Percentiles rank a stretch among this genome's conserved stretches.
Evolutionary conservation across 176 grass and related monocot species (phyloP).

Genomic region (Musa acuminata): DNA sequence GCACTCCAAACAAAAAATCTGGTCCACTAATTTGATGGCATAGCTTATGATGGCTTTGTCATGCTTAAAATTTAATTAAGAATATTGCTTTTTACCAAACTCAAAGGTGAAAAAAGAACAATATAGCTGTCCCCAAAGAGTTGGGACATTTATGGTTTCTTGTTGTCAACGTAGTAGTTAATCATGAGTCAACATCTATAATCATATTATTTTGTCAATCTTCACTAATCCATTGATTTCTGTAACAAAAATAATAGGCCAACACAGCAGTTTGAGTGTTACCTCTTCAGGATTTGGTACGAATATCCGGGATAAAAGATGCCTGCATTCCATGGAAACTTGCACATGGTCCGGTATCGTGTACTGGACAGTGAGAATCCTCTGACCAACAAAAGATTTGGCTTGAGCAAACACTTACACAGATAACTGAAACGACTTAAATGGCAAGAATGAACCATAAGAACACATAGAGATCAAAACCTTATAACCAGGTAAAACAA

Average conservation of each 20-base stretch:
- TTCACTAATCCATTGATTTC: too few relatives aligned
- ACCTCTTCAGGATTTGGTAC: conserved; percentile 13
- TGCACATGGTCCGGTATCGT: background rate
- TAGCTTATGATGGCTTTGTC: too few relatives aligned
- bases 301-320: conserved; percentile 11
- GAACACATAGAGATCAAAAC: background rate
- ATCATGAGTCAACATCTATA: background rate
- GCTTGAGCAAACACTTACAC: background rate
- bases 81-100: too few relatives aligned
- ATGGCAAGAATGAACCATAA: background rate
- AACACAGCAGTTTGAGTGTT: background rate
- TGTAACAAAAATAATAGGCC: too few relatives aligned
- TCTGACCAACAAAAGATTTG: background rate
- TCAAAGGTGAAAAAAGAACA: too few relatives aligned
- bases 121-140: too few relatives aligned
- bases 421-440: background rate
- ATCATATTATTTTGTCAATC: background rate
- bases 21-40: too few relatives aligned
- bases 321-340: conserved; percentile 5
- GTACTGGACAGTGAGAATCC: conserved; percentile 5
- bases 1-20: too few relatives aligned
- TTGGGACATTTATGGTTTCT: too few relatives aligned
- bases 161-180: too few relatives aligned
- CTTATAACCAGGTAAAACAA: background rate
- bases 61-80: too few relatives aligned